Percentiles rank a stretch among this genome's conserved stretches.
These are phyloP conservation scores for Thermomucor indicae-seudaticae DNA, from an alignment of 371 early-diverging fungal genomes.

Conservation along the genomic window DNA sequence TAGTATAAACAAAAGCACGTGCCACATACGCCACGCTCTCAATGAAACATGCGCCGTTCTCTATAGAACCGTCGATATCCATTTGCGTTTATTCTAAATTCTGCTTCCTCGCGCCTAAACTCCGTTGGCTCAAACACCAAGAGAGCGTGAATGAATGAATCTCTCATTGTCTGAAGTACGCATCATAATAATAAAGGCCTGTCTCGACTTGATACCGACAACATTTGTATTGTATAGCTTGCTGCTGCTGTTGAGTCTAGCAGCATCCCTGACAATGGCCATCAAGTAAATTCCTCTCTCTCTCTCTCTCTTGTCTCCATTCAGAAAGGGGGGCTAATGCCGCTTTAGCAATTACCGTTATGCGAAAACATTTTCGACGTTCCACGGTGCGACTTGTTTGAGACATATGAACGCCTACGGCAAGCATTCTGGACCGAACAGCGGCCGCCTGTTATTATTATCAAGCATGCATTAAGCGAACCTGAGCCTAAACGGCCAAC, in stretches of 20 bases:
- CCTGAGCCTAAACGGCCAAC: not conserved
- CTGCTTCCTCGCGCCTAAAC: not conserved
- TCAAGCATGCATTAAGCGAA: not conserved
- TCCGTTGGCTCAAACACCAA: not conserved
- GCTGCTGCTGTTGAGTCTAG: not conserved
- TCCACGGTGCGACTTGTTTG: not conserved
- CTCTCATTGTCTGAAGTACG: too few relatives aligned
- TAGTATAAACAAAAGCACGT: not conserved
- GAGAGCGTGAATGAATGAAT: not conserved
- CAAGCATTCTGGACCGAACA: not conserved
- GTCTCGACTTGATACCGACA: not conserved
- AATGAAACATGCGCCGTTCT: too few relatives aligned
- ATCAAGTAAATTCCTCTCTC: not conserved
- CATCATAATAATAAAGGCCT: too few relatives aligned
- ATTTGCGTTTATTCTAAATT: too few relatives aligned
- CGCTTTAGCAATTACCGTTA: not conserved
- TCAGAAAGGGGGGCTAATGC: not conserved
- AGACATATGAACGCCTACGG: not conserved
- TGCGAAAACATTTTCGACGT: not conserved
- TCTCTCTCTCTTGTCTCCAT: not conserved
- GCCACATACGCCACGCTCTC: too few relatives aligned
- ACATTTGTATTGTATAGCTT: not conserved
- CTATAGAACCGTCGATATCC: too few relatives aligned
- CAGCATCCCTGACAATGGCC: not conserved
- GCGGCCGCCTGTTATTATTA: not conserved